These are phyloP conservation scores for Neofusicoccum cordaticola DNA, from an alignment of 2,329 filamentous ascomycete species.

Conservation along the genomic window DNA sequence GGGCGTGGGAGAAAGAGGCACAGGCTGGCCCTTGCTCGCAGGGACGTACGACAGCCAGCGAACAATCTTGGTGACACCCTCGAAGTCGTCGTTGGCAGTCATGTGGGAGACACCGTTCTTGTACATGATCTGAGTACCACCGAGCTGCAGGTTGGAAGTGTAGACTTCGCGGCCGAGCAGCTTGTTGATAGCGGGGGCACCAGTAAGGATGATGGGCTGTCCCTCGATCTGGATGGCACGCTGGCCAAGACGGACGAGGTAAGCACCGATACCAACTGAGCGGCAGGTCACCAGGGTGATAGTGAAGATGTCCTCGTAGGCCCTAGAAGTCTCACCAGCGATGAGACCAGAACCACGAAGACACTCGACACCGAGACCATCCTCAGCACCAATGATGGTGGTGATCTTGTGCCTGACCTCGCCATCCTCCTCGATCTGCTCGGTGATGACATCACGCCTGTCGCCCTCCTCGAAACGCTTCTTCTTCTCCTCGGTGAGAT, in stretches of 20 bases:
- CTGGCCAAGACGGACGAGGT: slow-evolving; percentile 95
- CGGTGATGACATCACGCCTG: slow-evolving; percentile 76
- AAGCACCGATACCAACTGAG: slow-evolving; percentile 98
- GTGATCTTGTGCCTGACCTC: slow-evolving; percentile 93
- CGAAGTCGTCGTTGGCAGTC: slow-evolving; percentile 96
- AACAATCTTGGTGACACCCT: slow-evolving; percentile 95
- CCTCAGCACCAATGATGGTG: slow-evolving; percentile 88
- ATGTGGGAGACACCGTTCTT: slow-evolving; percentile 99
- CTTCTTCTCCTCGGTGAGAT: slow-evolving; percentile 83
- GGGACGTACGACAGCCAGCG: slow-evolving; percentile 98
- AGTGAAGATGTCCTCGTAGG: slow-evolving; percentile 99
- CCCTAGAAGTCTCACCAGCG: slow-evolving; percentile 91
- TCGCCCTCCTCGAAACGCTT: slow-evolving; percentile 79
- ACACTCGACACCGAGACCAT: slow-evolving; percentile 96
- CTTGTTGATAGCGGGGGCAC: slow-evolving; percentile 97
- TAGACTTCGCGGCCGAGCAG: slow-evolving; percentile 96
- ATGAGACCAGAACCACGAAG: slow-evolving; percentile 96
- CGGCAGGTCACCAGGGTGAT: slow-evolving; percentile 96
- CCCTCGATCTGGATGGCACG: slow-evolving; percentile 98
- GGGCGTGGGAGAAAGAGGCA: slow-evolving; percentile 82
- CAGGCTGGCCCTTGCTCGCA: slow-evolving; percentile 87
- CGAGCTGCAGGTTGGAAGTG: slow-evolving; percentile 97
- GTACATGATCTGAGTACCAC: slow-evolving; percentile 99
- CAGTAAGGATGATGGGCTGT: slow-evolving; percentile 97
- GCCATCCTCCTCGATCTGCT: slow-evolving; percentile 79